Percentiles rank a stretch among this genome's conserved stretches.
phyloP scores from a whole-genome alignment of 257 asterid genomes.

The Solanum virginianum region DNA sequence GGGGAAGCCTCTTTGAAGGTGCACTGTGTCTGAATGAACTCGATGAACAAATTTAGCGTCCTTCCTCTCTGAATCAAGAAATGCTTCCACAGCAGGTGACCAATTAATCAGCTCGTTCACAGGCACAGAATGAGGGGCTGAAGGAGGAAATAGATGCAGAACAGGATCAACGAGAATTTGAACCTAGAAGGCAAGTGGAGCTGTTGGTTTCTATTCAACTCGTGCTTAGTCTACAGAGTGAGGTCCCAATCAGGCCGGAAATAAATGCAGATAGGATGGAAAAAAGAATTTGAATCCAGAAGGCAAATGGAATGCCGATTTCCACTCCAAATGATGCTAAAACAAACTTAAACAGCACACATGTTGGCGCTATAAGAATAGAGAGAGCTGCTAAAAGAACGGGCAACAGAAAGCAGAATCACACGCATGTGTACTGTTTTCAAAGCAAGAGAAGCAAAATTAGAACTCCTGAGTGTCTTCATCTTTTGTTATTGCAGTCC shows the following conservation, averaged over 20 bases:
- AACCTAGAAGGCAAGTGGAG: neutral
- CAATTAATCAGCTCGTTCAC: neutral
- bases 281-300: neutral
- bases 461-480: neutral
- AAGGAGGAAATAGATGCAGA: neutral
- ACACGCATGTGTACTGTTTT: neutral
- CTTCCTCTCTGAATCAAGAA: neutral
- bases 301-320: neutral
- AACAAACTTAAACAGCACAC: neutral
- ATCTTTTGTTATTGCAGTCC: neutral
- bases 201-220: neutral
- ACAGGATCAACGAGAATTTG: neutral
- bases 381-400: neutral
- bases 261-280: neutral
- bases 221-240: neutral
- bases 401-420: neutral
- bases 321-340: neutral
- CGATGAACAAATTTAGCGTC: neutral
- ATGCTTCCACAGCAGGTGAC: neutral
- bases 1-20: neutral
- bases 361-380: neutral
- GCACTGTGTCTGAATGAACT: neutral
- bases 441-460: neutral
- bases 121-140: neutral
- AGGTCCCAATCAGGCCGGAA: neutral